phyloP scores from a whole-genome alignment of 306 rosid genomes.

The Vachellia collinsii region DNA sequence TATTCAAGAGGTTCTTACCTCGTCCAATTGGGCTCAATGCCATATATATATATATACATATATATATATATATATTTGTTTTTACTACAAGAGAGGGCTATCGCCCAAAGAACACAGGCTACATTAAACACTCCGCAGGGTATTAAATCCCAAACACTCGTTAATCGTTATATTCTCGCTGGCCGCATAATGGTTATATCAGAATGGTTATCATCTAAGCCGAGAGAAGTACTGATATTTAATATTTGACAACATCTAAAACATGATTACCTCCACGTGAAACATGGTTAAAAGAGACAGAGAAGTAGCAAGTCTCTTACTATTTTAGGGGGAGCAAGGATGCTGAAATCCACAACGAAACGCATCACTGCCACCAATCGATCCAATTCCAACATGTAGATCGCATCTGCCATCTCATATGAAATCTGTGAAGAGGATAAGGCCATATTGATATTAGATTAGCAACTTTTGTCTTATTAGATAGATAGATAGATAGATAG shows the following conservation, averaged over 20 bases:
- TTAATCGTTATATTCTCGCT: too few species aligned
- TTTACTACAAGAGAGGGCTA: too few species aligned
- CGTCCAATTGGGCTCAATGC: background rate
- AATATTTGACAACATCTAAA: too few species aligned
- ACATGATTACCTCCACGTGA: too few species aligned
- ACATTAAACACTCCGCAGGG: too few species aligned
- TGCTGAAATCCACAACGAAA: background rate
- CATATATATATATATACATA: too few species aligned
- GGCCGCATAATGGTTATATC: too few species aligned
- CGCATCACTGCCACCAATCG: background rate
- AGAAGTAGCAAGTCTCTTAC: background rate
- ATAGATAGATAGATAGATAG: background rate
- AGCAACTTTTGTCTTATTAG: conserved; percentile 24
- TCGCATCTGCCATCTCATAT: background rate
- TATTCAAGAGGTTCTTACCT: background rate
- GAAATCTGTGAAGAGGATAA: background rate
- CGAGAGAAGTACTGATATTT: too few species aligned
- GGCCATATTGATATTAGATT: background rate
- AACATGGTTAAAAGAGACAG: background rate
- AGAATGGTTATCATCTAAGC: too few species aligned
- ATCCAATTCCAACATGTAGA: background rate
- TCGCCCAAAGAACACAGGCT: too few species aligned
- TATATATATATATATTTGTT: too few species aligned
- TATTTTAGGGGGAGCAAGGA: background rate
- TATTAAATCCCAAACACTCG: too few species aligned